Evolutionary conservation across 108 stramenopile genomes (phyloP).

Genomic region (Cyclotella distinguenda): DNA sequence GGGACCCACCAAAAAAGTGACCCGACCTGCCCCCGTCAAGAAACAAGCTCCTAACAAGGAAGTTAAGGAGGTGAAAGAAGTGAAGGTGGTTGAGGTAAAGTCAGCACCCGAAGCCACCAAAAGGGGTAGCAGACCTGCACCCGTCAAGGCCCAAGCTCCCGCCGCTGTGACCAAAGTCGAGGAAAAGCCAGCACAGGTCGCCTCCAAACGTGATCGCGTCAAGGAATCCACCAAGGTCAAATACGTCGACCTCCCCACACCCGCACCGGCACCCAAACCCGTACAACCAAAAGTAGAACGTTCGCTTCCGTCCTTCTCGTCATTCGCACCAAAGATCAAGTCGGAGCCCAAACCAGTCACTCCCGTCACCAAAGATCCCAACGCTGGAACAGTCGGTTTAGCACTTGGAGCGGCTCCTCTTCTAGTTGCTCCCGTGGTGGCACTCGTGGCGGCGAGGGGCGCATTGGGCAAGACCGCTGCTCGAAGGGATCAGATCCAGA

Average conservation of each 20-base stretch:
- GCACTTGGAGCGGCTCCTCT: conserved; percentile 85
- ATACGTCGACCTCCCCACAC: conserved; percentile 26
- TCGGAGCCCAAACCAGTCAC: conserved; percentile 24
- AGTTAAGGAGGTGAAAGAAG: conserved; percentile 21
- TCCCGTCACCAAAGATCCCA: conserved; percentile 45
- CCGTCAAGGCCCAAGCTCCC: conserved; percentile 22
- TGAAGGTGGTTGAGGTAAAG: neutral
- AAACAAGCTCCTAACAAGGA: conserved; percentile 12
- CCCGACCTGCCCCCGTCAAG: conserved; percentile 28
- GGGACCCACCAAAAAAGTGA: conserved; percentile 15
- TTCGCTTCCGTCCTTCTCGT: conserved; percentile 12
- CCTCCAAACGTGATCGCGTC: neutral
- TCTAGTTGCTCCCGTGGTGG: conserved; percentile 57
- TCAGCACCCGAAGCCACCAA: neutral
- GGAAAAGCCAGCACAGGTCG: neutral
- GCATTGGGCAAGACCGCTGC: conserved; percentile 53
- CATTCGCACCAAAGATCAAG: conserved; percentile 43
- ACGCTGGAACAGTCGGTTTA: conserved; percentile 63
- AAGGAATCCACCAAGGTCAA: conserved; percentile 2
- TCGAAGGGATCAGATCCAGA: conserved; percentile 62
- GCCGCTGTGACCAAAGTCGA: conserved; percentile 21
- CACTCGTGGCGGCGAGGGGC: conserved; percentile 64
- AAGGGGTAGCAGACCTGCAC: no score
- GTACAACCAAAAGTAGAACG: neutral
- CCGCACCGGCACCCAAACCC: conserved; percentile 1